These are phyloP conservation scores for Litsea cubeba DNA, from an alignment of 164 flowering plant species.

Conservation along the genomic window DNA sequence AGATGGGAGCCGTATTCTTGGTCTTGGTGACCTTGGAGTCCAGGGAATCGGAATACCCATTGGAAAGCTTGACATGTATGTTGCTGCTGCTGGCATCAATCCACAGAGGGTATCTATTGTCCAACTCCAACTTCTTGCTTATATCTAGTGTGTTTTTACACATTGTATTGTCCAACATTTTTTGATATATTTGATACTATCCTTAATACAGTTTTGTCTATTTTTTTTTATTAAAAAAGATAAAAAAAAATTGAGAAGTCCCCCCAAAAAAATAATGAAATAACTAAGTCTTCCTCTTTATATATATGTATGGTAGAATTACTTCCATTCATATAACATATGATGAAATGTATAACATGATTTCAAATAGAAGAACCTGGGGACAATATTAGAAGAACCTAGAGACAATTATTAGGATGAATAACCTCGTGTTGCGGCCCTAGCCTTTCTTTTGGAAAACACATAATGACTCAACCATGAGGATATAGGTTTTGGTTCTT, in stretches of 20 bases:
- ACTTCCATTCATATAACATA: neutral
- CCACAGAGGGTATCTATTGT: constrained; percentile 71
- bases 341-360: neutral
- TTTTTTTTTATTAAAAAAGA: too few relatives aligned
- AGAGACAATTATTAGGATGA: neutral
- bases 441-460: neutral
- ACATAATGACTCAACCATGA: neutral
- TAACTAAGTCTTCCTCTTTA: too few relatives aligned
- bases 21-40: constrained; percentile 98
- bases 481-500: neutral
- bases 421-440: neutral
- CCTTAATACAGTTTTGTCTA: neutral
- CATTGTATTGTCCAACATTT: too few relatives aligned
- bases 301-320: too few relatives aligned
- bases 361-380: neutral
- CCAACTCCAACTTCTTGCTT: neutral
- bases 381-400: too few relatives aligned
- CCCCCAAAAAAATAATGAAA: neutral
- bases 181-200: too few relatives aligned
- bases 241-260: neutral
- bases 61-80: constrained; percentile 98
- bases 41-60: constrained; percentile 98
- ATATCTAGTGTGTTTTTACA: too few relatives aligned
- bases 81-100: constrained; percentile 98
- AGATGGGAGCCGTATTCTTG: constrained; percentile 99